phyloP scores from a whole-genome alignment of 2,329 filamentous ascomycete species.

The Colletotrichum karsti region DNA sequence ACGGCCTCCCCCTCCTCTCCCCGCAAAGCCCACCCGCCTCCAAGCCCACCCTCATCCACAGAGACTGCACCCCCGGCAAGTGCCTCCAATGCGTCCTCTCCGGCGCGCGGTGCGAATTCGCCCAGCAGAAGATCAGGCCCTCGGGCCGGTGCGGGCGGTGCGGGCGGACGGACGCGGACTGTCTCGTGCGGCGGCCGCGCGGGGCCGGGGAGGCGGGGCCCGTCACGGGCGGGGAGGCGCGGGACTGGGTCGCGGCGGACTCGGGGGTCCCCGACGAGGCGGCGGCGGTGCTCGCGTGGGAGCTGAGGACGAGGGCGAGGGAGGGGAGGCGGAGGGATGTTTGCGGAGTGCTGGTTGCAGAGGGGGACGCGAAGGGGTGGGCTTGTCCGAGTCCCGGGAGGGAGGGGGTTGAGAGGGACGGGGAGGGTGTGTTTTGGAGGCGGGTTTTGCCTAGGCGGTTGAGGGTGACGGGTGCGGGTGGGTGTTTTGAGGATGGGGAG shows the following conservation, averaged over 20 bases:
- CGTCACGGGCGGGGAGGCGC: not conserved
- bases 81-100: conserved; percentile 6
- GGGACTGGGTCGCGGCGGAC: not conserved
- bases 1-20: not conserved
- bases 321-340: not conserved
- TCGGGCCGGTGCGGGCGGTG: conserved; percentile 2
- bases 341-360: not conserved
- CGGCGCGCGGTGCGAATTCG: not conserved
- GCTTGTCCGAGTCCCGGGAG: not conserved
- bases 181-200: not conserved
- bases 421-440: not conserved
- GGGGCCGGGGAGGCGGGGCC: not conserved
- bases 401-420: not conserved
- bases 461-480: too few relatives aligned
- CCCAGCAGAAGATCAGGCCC: not conserved
- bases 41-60: not conserved
- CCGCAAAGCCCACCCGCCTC: not conserved
- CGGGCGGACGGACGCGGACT: not conserved
- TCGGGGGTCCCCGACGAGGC: not conserved
- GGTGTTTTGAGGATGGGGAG: too few relatives aligned
- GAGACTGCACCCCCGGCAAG: not conserved
- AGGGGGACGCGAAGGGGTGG: conserved; percentile 1
- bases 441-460: not conserved
- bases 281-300: not conserved
- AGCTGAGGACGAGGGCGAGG: not conserved